phyloP scores from a whole-genome alignment of 495 filamentous ascomycete genomes.

The Trypethelium eluteriae region DNA sequence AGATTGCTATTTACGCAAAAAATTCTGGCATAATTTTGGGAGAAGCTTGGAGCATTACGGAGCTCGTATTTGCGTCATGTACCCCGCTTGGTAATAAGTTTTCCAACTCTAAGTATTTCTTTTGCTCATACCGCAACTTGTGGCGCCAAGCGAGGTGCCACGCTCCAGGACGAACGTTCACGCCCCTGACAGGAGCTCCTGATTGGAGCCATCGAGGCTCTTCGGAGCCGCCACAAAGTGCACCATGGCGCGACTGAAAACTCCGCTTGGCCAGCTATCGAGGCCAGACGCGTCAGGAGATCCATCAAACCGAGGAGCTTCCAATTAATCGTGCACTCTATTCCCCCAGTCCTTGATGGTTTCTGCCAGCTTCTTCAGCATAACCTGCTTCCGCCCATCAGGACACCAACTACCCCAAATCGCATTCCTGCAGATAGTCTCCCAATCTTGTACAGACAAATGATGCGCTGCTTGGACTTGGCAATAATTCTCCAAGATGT shows the following conservation, averaged over 20 bases:
- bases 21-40: neutral
- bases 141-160: neutral
- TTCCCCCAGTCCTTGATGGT: neutral
- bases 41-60: neutral
- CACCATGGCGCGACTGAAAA: too few species aligned
- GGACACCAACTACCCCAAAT: slow-evolving; percentile 57
- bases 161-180: neutral
- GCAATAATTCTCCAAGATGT: slow-evolving; percentile 69
- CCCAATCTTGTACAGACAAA: slow-evolving; percentile 57
- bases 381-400: slow-evolving; percentile 40
- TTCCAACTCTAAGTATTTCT: neutral
- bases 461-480: slow-evolving; percentile 65
- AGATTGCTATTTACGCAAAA: neutral
- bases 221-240: too few species aligned
- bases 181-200: neutral
- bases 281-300: too few species aligned
- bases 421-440: slow-evolving; percentile 49
- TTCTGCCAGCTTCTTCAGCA: slow-evolving; percentile 26
- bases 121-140: neutral
- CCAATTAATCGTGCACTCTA: neutral
- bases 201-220: neutral
- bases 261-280: too few species aligned
- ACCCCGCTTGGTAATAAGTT: slow-evolving; percentile 5
- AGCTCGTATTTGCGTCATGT: neutral
- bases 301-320: neutral